phyloP scores from a whole-genome alignment of 1,139 yeast genomes.

The Maudiozyma humilis region DNA sequence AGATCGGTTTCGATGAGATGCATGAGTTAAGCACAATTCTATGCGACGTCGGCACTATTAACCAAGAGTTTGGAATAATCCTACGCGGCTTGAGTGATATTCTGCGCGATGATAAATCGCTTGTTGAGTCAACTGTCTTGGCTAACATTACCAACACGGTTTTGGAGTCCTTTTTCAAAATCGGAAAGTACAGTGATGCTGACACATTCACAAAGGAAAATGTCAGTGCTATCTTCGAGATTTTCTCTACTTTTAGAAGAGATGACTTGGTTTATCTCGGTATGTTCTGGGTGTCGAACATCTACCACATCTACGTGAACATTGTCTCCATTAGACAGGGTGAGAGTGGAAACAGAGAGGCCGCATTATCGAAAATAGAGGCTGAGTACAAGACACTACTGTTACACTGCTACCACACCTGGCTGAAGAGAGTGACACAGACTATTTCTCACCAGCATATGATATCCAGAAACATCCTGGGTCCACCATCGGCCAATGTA shows the following conservation, averaged over 20 bases:
- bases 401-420: constrained; percentile 65
- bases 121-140: constrained; percentile 67
- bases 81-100: constrained; percentile 69
- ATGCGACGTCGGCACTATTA: constrained; percentile 2
- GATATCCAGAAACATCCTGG: constrained; percentile 87
- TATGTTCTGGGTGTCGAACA: constrained; percentile 94
- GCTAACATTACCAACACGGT: constrained; percentile 73
- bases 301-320: constrained; percentile 87
- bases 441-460: constrained; percentile 38
- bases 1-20: neutral
- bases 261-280: constrained; percentile 85
- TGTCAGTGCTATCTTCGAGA: constrained; percentile 58
- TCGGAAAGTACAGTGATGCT: constrained; percentile 5
- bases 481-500: constrained; percentile 37
- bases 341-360: constrained; percentile 25
- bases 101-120: constrained; percentile 59
- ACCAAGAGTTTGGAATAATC: constrained; percentile 1
- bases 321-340: constrained; percentile 57
- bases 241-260: constrained; percentile 59
- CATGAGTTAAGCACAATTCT: constrained; percentile 1
- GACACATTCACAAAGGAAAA: constrained; percentile 2
- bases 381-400: constrained; percentile 43
- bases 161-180: constrained; percentile 48
- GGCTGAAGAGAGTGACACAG: constrained; percentile 74
- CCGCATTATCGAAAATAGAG: constrained; percentile 61